Conservation (phyloP, 1,284 basidiomycete genomes). For the Moniliophthora roreri region DNA sequence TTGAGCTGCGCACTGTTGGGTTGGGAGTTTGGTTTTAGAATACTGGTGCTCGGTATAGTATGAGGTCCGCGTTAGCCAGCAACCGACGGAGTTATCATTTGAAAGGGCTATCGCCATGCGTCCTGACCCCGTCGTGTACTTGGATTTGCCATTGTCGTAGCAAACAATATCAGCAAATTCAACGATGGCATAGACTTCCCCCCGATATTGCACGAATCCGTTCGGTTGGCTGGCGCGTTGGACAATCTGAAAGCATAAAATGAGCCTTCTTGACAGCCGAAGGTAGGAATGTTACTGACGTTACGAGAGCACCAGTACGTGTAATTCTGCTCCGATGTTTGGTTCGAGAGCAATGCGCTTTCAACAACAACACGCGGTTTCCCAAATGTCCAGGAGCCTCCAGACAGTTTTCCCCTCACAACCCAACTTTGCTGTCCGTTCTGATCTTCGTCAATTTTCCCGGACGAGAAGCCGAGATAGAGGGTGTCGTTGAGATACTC, state of each 20-base stretch:
- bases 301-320: conserved; percentile 5
- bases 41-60: not conserved
- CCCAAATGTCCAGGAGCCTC: not conserved
- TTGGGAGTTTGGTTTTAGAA: not conserved
- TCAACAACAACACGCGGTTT: not conserved
- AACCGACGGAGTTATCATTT: not conserved
- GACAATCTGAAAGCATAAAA: not conserved
- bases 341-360: conserved; percentile 9
- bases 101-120: conserved; percentile 3
- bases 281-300: not conserved
- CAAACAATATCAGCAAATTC: conserved; percentile 7
- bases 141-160: not conserved
- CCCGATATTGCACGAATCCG: conserved; percentile 1
- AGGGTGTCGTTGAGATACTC: conserved; percentile 2
- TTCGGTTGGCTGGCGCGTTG: conserved; percentile 8
- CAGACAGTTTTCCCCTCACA: not conserved
- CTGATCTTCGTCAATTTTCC: conserved; percentile 3
- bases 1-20: not conserved
- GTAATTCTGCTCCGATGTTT: conserved; percentile 7
- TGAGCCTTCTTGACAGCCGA: not conserved
- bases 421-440: conserved; percentile 9
- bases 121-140: not conserved
- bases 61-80: conserved; percentile 3
- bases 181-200: conserved; percentile 1
- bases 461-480: not conserved